phyloP scores from a whole-genome alignment of 106 monocot genomes.

The Acanthochlamys bracteata region DNA sequence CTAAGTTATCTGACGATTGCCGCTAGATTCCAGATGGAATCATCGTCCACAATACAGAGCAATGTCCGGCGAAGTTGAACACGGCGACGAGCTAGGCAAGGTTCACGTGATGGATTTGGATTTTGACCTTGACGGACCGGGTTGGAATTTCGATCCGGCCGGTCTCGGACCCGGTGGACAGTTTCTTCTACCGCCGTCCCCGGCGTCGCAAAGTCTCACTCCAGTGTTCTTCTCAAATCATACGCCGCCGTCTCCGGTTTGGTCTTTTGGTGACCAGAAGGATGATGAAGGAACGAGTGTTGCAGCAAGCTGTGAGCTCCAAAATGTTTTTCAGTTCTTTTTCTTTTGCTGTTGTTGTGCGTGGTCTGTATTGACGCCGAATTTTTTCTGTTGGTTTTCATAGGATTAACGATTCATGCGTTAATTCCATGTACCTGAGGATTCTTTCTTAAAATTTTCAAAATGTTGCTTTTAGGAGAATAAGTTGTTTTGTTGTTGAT shows the following conservation, averaged over 20 bases:
- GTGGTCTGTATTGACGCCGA: too few relatives aligned
- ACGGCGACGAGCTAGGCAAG: neutral
- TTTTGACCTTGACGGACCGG: neutral
- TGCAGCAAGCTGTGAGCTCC: neutral
- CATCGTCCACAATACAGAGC: too few relatives aligned
- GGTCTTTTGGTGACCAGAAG: neutral
- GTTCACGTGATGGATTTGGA: neutral
- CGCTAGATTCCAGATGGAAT: too few relatives aligned
- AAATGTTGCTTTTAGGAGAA: too few relatives aligned
- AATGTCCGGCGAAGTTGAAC: too few relatives aligned
- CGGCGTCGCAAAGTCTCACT: neutral
- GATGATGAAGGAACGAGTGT: neutral
- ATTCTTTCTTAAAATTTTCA: too few relatives aligned
- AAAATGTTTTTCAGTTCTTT: neutral
- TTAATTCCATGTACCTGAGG: too few relatives aligned
- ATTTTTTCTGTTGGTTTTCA: too few relatives aligned
- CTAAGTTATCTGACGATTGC: too few relatives aligned
- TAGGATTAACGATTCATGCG: too few relatives aligned
- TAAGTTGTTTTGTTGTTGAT: too few relatives aligned
- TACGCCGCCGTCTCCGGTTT: neutral
- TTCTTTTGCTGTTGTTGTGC: neutral
- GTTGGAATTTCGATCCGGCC: neutral
- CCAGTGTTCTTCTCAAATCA: neutral
- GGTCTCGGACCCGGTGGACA: neutral
- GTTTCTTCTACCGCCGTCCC: neutral